A percentile compares a stretch with the other conserved stretches of the same genome.
Evolutionary conservation across 108 stramenopile species (phyloP).

Genomic region (Nannochloropsis gaditana): DNA sequence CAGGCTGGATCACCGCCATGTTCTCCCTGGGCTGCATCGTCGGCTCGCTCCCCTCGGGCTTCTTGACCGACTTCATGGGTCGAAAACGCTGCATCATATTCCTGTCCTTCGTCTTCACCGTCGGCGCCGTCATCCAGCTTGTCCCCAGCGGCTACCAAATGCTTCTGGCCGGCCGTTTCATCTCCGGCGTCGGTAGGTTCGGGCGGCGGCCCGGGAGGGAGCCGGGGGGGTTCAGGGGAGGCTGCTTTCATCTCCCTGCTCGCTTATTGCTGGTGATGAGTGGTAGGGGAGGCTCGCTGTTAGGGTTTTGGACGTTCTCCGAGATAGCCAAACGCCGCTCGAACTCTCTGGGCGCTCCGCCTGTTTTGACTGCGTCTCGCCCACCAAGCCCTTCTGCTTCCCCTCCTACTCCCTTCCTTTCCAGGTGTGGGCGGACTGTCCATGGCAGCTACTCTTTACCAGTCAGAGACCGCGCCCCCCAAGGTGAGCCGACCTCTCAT

Average conservation of each 20-base stretch:
- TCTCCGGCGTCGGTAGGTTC: background rate
- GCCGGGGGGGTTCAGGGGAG: too few species aligned
- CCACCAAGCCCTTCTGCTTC: background rate
- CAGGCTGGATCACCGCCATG: constrained; percentile 28
- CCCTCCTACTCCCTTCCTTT: background rate
- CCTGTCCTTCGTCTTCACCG: constrained; percentile 20
- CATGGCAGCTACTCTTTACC: constrained; percentile 43
- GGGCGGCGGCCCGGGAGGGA: too few species aligned
- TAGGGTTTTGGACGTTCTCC: too few species aligned
- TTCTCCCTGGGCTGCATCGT: constrained; percentile 19
- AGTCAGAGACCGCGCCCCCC: constrained; percentile 47
- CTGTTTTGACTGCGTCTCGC: background rate
- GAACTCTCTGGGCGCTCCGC: too few species aligned
- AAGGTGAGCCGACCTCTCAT: background rate
- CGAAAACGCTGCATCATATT: background rate
- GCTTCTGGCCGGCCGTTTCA: background rate
- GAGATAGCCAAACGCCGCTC: too few species aligned
- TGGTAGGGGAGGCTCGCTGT: too few species aligned
- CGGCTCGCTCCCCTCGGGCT: constrained; percentile 13
- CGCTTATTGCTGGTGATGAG: too few species aligned
- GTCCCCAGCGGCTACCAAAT: background rate
- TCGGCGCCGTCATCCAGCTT: constrained; percentile 13
- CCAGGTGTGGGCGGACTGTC: constrained; percentile 22
- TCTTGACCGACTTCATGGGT: background rate
- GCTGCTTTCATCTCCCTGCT: too few species aligned